These are phyloP conservation scores for Pythium vanterpoolii DNA, from an alignment of 352 stramenopile species.

Conservation along the genomic window DNA sequence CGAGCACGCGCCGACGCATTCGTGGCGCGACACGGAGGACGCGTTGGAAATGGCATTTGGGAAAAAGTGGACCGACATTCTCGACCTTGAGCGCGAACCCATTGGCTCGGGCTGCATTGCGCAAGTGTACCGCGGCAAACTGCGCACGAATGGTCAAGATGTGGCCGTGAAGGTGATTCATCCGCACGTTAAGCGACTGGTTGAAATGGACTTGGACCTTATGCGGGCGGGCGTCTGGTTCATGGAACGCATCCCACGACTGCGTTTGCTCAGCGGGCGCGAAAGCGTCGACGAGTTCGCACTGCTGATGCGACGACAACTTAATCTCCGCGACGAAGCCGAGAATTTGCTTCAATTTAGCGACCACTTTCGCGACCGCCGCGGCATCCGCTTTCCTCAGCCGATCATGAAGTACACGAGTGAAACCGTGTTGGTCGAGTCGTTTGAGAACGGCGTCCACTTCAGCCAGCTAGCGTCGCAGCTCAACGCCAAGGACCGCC, in stretches of 20 bases:
- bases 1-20: constrained; percentile 82
- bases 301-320: constrained; percentile 84
- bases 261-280: constrained; percentile 65
- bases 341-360: constrained; percentile 84
- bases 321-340: constrained; percentile 90
- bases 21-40: constrained; percentile 84
- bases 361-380: constrained; percentile 65
- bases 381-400: constrained; percentile 69
- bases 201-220: constrained; percentile 89
- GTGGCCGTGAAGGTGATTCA: constrained; percentile 94
- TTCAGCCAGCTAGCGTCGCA: constrained; percentile 63
- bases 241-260: constrained; percentile 55
- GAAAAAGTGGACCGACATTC: constrained; percentile 55
- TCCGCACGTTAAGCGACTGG: constrained; percentile 81
- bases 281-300: constrained; percentile 87
- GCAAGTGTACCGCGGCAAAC: constrained; percentile 90
- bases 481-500: constrained; percentile 44
- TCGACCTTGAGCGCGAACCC: constrained; percentile 56
- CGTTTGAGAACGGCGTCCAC: constrained; percentile 78
- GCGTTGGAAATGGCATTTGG: constrained; percentile 85
- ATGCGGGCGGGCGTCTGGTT: constrained; percentile 58
- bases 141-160: constrained; percentile 55
- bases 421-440: constrained; percentile 90
- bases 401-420: constrained; percentile 69
- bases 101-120: constrained; percentile 94